Evolutionary conservation across 306 rosid genomes (phyloP).

Genomic region (Styphnolobium japonicum): DNA sequence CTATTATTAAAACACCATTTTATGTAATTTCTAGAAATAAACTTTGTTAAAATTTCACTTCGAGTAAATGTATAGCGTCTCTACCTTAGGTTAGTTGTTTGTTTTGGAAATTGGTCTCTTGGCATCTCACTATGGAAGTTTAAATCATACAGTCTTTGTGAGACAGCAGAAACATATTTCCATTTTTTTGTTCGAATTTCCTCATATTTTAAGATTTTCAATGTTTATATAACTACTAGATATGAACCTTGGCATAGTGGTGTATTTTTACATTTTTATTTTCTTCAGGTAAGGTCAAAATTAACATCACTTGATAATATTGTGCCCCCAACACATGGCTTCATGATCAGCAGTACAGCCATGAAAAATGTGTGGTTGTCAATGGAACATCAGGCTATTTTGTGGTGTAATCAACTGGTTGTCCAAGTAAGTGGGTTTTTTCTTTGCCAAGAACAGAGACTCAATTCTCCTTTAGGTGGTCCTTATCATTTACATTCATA

Average conservation of each 20-base stretch:
- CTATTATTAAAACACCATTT: not conserved
- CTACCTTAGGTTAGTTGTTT: not conserved
- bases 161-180: not conserved
- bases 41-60: not conserved
- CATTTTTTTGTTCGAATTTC: not conserved
- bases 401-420: slow-evolving; percentile 97
- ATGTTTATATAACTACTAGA: slow-evolving; percentile 14
- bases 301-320: slow-evolving; percentile 84
- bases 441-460: slow-evolving; percentile 10
- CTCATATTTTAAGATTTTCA: slow-evolving; percentile 4
- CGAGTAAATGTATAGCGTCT: not conserved
- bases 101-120: not conserved
- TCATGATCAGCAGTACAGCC: slow-evolving; percentile 91
- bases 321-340: slow-evolving; percentile 97
- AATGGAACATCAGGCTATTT: slow-evolving; percentile 97
- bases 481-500: slow-evolving; percentile 39
- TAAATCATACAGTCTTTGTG: not conserved
- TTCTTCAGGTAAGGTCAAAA: slow-evolving; percentile 71
- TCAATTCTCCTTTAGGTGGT: slow-evolving; percentile 21
- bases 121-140: not conserved
- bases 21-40: slow-evolving; percentile 13
- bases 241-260: slow-evolving; percentile 13
- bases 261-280: slow-evolving; percentile 28
- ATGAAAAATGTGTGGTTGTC: slow-evolving; percentile 98
- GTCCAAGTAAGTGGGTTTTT: slow-evolving; percentile 65